phyloP scores from a whole-genome alignment of 352 stramenopile species.

The Phytophthora vignae region DNA sequence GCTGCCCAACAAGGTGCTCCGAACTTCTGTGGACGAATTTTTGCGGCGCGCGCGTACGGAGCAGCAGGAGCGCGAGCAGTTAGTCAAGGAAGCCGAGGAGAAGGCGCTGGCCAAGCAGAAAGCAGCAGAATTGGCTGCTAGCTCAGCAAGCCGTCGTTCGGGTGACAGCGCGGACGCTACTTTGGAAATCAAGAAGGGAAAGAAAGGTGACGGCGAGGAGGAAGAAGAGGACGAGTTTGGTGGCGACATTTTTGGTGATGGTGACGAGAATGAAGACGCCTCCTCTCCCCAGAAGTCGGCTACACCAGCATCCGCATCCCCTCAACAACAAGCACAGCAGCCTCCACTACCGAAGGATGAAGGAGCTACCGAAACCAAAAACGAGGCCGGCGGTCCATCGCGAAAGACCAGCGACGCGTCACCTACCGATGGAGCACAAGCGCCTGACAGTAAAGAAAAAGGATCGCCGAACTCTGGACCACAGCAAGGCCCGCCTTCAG shows the following conservation, averaged over 20 bases:
- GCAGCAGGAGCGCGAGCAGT: conserved; percentile 84
- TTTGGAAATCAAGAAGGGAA: conserved; percentile 88
- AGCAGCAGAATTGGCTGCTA: conserved; percentile 63
- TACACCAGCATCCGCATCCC: conserved; percentile 25
- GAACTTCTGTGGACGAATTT: conserved; percentile 88
- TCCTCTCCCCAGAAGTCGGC: conserved; percentile 29
- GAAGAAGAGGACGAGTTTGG: conserved; percentile 89
- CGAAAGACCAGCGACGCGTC: conserved; percentile 37
- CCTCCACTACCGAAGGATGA: conserved; percentile 54
- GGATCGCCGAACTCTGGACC: conserved; percentile 24
- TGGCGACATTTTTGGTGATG: conserved; percentile 83
- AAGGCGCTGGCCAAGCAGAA: conserved; percentile 86
- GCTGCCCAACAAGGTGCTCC: conserved; percentile 83
- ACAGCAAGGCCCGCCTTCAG: conserved; percentile 47
- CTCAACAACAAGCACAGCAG: conserved; percentile 34
- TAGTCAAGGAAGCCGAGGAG: conserved; percentile 87
- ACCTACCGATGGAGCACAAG: conserved; percentile 21
- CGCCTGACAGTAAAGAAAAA: conserved; percentile 34
- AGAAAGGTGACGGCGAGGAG: conserved; percentile 71
- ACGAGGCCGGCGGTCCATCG: conserved; percentile 15
- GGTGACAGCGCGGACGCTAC: conserved; percentile 85
- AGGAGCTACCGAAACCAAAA: neutral
- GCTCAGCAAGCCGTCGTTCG: conserved; percentile 50
- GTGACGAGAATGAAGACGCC: conserved; percentile 55
- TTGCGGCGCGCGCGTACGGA: conserved; percentile 77